Evolutionary conservation across 257 asterid genomes (phyloP), one percentile per base, ranked within the genome.

Genomic region (Dorcoceras hygrometricum): DNA sequence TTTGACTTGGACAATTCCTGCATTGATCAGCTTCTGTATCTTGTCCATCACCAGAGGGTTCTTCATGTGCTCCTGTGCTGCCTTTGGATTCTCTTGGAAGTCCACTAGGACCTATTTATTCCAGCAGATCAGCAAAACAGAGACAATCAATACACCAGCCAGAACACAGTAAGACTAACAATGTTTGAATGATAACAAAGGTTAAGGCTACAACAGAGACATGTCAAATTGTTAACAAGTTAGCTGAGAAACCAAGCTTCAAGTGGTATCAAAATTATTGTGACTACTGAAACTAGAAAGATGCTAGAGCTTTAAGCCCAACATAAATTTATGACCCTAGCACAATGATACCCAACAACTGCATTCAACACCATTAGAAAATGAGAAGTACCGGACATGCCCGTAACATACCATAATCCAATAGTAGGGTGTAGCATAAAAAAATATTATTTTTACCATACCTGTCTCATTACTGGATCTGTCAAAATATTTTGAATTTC

Each of bases 401-500:
- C 46, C 50, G 3, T n/a, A n/a, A n/a, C 48, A 5, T 6, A 32
- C 29, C 36, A 29, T 59, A 6, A 19, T n/a, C 18, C 16, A 23
- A 27, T 28, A 25, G 20, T 27, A 26, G 24, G 65, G 36, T 5
- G 18, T 2, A 20, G 28, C 27, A 20, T n/a, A 8, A 62, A 28
- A 27, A 25, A 62, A 23, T 1, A 26, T 19, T 10, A 51, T 20
- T 4, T 16, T 20, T 8, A 7, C 4, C 60, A 18, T 78, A 90
- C 98, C 98, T 93, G 99, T 84, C 95, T 82, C 99, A 93, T 93
- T 4, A 93, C 95, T 6, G 99, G 97, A 80, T 90, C 97, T 1
- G 95, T 82, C 27, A 93, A 84, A 72, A 93, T 93, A 71, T 86
- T 93, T 67, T 93, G 99, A 68, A 93, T 80, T 79, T 90, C 99